phyloP scores from a whole-genome alignment of 1,284 basidiomycete species.

The Papiliotrema flavescens region DNA sequence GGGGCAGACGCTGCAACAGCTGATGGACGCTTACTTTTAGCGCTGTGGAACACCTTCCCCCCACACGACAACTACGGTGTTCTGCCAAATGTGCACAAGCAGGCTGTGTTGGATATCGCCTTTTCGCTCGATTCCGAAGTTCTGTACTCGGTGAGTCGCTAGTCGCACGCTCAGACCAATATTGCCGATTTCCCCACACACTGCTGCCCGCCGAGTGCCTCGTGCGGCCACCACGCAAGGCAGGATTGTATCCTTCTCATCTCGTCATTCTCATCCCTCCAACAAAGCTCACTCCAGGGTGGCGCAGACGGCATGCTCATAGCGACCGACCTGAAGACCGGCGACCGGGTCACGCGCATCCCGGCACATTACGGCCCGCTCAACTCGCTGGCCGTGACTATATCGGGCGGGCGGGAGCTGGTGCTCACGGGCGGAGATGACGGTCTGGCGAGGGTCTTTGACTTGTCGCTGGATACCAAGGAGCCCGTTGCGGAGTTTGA shows the following conservation, averaged over 20 bases:
- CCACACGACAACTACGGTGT: slow-evolving; percentile 50
- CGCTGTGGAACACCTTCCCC: slow-evolving; percentile 50
- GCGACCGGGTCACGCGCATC: slow-evolving; percentile 40
- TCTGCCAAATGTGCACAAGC: slow-evolving; percentile 48
- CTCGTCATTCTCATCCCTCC: neutral
- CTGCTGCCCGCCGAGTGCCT: too few species aligned
- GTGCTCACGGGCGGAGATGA: slow-evolving; percentile 83
- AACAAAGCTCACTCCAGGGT: slow-evolving; percentile 19
- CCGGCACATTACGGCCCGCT: slow-evolving; percentile 78
- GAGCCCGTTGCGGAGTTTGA: slow-evolving; percentile 73
- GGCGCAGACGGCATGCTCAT: slow-evolving; percentile 46
- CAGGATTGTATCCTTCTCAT: neutral
- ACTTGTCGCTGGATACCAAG: slow-evolving; percentile 71
- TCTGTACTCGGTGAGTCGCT: slow-evolving; percentile 42
- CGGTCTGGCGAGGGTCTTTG: slow-evolving; percentile 82
- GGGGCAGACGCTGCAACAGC: too few species aligned
- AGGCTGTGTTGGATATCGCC: slow-evolving; percentile 48
- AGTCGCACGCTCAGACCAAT: too few species aligned
- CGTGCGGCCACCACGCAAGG: too few species aligned
- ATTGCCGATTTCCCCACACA: too few species aligned
- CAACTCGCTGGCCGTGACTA: slow-evolving; percentile 81
- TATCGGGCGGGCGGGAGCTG: slow-evolving; percentile 68
- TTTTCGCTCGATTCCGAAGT: slow-evolving; percentile 47
- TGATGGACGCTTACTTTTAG: slow-evolving; percentile 26
- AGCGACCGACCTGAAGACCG: slow-evolving; percentile 44